phyloP scores from a whole-genome alignment of 83 land plant genomes.

The Picea abies region DNA sequence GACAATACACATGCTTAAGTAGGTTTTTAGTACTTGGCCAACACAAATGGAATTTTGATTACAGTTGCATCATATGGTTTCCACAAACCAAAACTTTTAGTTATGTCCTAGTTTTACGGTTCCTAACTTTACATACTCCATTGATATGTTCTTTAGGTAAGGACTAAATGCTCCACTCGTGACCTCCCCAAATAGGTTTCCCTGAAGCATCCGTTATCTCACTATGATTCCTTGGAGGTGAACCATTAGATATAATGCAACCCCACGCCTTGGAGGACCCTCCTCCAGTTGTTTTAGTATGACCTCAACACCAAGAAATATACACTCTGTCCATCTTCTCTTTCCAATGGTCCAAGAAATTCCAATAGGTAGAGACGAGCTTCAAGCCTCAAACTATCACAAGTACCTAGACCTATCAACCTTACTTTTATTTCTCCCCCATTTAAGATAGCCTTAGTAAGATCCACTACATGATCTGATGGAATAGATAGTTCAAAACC shows the following conservation, averaged over 20 bases:
- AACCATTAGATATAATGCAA: conserved; percentile 75
- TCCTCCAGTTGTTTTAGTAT: conserved; percentile 88
- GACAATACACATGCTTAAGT: too few species aligned
- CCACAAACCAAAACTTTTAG: conserved; percentile 76
- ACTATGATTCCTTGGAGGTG: conserved; percentile 90
- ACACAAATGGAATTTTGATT: conserved; percentile 95
- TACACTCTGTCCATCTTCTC: conserved; percentile 90
- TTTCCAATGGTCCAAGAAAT: conserved; percentile 98
- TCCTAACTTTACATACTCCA: conserved; percentile 94
- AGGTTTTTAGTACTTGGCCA: conserved; percentile 89
- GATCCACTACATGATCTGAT: conserved; percentile 76
- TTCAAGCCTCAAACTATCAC: conserved; percentile 96
- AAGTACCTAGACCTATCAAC: conserved; percentile 88
- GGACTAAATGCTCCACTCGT: conserved; percentile 99
- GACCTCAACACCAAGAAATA: conserved; percentile 86
- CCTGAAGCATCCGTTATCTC: conserved; percentile 68
- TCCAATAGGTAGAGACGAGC: conserved; percentile 93
- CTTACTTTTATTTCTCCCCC: conserved; percentile 80
- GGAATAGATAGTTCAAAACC: conserved; percentile 98
- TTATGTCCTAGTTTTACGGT: conserved; percentile 83
- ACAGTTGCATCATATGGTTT: conserved; percentile 71
- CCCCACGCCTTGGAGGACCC: conserved; percentile 59
- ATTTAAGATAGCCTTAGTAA: conserved; percentile 87
- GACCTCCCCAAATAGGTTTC: conserved; percentile 74
- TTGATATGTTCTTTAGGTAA: conserved; percentile 94